phyloP scores from a whole-genome alignment of 2,329 filamentous ascomycete species.

The Tolypocladium album region DNA sequence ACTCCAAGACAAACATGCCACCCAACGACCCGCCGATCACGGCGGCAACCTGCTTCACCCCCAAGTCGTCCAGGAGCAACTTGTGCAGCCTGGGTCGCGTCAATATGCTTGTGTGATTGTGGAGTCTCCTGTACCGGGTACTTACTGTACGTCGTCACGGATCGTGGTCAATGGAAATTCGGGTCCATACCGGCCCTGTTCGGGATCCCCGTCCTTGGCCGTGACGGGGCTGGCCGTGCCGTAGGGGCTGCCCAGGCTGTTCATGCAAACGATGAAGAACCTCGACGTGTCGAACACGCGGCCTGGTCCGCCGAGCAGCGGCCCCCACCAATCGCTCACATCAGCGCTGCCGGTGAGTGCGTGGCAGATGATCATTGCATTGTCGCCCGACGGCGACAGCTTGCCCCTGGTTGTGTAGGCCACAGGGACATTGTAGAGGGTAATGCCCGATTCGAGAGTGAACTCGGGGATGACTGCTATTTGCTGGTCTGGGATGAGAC shows the following conservation, averaged over 20 bases:
- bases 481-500: slow-evolving; percentile 78
- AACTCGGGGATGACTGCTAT: slow-evolving; percentile 82
- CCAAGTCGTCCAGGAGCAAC: slow-evolving; percentile 68
- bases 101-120: slow-evolving; percentile 8
- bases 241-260: slow-evolving; percentile 76
- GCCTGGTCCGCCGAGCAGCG: slow-evolving; percentile 65
- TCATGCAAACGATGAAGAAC: slow-evolving; percentile 81
- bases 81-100: slow-evolving; percentile 57
- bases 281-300: slow-evolving; percentile 71
- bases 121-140: background rate
- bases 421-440: slow-evolving; percentile 63
- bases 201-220: slow-evolving; percentile 67
- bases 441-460: slow-evolving; percentile 84
- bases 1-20: slow-evolving; percentile 85
- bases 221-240: slow-evolving; percentile 85
- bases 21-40: slow-evolving; percentile 80
- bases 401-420: slow-evolving; percentile 57
- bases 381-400: slow-evolving; percentile 47
- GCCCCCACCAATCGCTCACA: slow-evolving; percentile 83
- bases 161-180: slow-evolving; percentile 96
- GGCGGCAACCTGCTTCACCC: slow-evolving; percentile 65
- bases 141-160: slow-evolving; percentile 87
- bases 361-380: slow-evolving; percentile 71
- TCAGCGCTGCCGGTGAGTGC: slow-evolving; percentile 78
- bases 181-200: slow-evolving; percentile 74